Conservation (phyloP, 2,329 filamentous ascomycete genomes). For the Aspergillus flavus region DNA sequence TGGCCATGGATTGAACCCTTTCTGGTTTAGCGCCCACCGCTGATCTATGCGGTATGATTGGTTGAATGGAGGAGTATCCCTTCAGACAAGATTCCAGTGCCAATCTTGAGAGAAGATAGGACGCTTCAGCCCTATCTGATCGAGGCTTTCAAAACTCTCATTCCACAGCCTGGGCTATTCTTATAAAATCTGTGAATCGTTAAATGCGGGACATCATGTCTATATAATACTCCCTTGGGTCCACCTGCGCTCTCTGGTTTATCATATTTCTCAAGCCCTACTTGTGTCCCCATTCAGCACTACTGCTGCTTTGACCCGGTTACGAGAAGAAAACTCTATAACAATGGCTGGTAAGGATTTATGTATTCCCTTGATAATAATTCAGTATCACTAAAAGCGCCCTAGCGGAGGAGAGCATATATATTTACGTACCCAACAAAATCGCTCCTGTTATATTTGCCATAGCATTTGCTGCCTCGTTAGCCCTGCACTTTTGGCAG, state of each 20-base stretch:
- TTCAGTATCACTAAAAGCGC: not conserved
- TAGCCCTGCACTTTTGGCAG: conserved; percentile 54
- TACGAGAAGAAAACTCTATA: not conserved
- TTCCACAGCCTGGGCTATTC: not conserved
- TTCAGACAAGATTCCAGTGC: not conserved
- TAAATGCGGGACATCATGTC: not conserved
- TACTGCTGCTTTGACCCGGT: not conserved
- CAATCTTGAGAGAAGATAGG: not conserved
- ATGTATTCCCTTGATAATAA: not conserved
- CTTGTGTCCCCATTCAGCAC: too few species aligned
- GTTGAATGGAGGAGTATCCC: not conserved
- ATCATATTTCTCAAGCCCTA: not conserved
- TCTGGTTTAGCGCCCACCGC: not conserved
- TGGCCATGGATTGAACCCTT: not conserved
- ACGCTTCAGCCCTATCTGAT: not conserved
- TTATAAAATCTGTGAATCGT: not conserved
- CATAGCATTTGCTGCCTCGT: conserved; percentile 45
- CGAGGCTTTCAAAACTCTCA: too few species aligned
- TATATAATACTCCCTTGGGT: not conserved
- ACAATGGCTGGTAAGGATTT: not conserved
- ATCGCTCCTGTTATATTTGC: conserved; percentile 57
- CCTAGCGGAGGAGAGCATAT: conserved; percentile 35
- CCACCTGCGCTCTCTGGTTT: not conserved
- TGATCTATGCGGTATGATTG: not conserved
- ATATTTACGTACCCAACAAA: conserved; percentile 58